These are phyloP conservation scores for Rhodotorula diobovata DNA, from an alignment of 768 basidiomycete genomes.

Conservation along the genomic window DNA sequence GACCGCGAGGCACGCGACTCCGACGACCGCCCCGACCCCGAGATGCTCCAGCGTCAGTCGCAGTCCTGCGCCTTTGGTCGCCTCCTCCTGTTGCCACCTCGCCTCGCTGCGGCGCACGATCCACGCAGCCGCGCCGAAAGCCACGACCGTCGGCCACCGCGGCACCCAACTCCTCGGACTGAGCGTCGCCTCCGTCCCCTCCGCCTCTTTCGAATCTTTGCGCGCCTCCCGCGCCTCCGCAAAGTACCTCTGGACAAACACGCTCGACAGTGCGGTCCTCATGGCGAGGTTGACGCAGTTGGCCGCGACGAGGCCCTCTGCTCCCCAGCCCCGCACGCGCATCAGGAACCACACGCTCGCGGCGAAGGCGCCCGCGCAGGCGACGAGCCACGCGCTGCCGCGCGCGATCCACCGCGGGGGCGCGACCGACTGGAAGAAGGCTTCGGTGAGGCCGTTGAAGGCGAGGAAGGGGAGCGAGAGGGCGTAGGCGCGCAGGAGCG, in stretches of 20 bases:
- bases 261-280: slow-evolving; percentile 34
- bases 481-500: slow-evolving; percentile 75
- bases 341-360: slow-evolving; percentile 54
- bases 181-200: not conserved
- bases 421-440: slow-evolving; percentile 78
- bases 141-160: not conserved
- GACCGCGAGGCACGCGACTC: slow-evolving; percentile 20
- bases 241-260: slow-evolving; percentile 6
- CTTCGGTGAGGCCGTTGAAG: slow-evolving; percentile 85
- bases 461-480: slow-evolving; percentile 86
- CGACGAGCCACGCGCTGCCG: slow-evolving; percentile 73
- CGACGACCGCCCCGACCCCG: slow-evolving; percentile 21
- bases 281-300: slow-evolving; percentile 43
- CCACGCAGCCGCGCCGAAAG: slow-evolving; percentile 47
- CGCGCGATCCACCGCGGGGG: slow-evolving; percentile 60
- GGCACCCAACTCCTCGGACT: slow-evolving; percentile 4
- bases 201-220: not conserved
- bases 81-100: slow-evolving; percentile 47
- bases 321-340: slow-evolving; percentile 54
- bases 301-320: slow-evolving; percentile 47
- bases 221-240: not conserved
- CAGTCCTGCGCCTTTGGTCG: slow-evolving; percentile 20
- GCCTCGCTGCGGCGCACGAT: slow-evolving; percentile 72
- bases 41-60: slow-evolving; percentile 15
- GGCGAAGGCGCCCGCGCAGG: slow-evolving; percentile 67